Base-by-base conservation (phyloP, 2,329 filamentous ascomycete genomes). In the Clonostachys rhizophaga region DNA sequence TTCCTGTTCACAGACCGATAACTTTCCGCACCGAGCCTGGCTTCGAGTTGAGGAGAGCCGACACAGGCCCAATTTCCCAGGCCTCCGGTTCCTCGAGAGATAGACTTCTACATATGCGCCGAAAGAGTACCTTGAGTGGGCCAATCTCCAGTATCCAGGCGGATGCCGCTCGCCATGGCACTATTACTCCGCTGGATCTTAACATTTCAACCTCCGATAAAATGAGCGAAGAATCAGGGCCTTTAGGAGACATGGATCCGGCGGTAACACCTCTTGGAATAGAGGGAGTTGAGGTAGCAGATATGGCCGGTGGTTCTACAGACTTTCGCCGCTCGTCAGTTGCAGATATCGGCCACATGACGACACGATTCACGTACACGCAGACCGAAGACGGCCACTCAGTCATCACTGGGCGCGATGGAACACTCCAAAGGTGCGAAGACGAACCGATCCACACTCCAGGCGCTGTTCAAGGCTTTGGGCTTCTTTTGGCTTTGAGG, bases 371-470 rank as follows among this genome's bases (percentile, higher is more conserved):
- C 66, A 87, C 84, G 54, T 89, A 96, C 59, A 73, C 87, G 5
- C 70, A 86, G 24, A 91, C 87, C 0, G 82, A 87, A 3, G 86
- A 83, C 14, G 90, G 90, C 0, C 89, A 96, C 66, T 83, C 86
- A 24, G 79, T 95, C 33, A 88, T 95, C 46, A 94, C 89, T 1
- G 90, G 90, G 6, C 78, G 86, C 47, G 83, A 89, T 46, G 85
- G 83, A 3, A 80, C 76, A 1, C 68, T 94, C 41, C 87, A 95
- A 60, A 79, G 83, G 45, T 96, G 91, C 59, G 91, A 96, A 63
- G 91, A 96, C 58, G 91, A 96, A 58, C 90, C 91, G 0, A 95
- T 96, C 24, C 89, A 92, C 54, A 86, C 90, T 2, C 91, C 91
- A 1, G 90, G 90, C 34, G 87, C 88, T 2, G 69, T 91, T 1